A percentile compares a stretch with the other conserved stretches of the same genome.
Conservation (phyloP, 495 filamentous ascomycete genomes). For the Pseudomonodictys pantanalensis region DNA sequence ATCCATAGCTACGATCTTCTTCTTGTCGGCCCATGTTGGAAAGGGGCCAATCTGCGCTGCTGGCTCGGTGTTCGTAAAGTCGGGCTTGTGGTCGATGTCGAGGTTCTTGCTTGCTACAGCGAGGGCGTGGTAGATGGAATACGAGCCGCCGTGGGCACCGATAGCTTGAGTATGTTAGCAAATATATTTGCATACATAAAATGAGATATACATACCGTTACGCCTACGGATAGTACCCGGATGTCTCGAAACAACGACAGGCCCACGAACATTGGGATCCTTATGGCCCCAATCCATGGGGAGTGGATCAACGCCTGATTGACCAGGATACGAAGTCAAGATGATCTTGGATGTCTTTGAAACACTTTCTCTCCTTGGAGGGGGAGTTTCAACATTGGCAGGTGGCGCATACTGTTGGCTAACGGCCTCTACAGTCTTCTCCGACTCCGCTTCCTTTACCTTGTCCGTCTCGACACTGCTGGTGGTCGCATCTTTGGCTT, state of each 20-base stretch:
- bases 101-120: conserved; percentile 90
- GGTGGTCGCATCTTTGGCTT: conserved; percentile 39
- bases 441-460: conserved; percentile 23
- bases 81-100: conserved; percentile 77
- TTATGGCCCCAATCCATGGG: conserved; percentile 82
- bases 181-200: background rate
- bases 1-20: conserved; percentile 98
- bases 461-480: conserved; percentile 14
- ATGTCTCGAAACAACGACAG: conserved; percentile 83
- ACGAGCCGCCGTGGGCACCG: conserved; percentile 93
- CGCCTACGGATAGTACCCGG: conserved; percentile 74
- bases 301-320: conserved; percentile 88
- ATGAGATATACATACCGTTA: conserved; percentile 60
- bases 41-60: conserved; percentile 85
- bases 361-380: conserved; percentile 32
- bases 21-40: conserved; percentile 82
- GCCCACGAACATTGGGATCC: conserved; percentile 72
- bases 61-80: conserved; percentile 93
- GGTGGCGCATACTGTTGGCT: conserved; percentile 32
- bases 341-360: conserved; percentile 63
- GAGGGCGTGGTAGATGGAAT: conserved; percentile 92
- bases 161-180: conserved; percentile 44
- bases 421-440: conserved; percentile 25
- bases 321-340: conserved; percentile 87
- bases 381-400: conserved; percentile 18